Evolutionary conservation across 164 flowering plant species (phyloP).

Genomic region (Stephania japonica): DNA sequence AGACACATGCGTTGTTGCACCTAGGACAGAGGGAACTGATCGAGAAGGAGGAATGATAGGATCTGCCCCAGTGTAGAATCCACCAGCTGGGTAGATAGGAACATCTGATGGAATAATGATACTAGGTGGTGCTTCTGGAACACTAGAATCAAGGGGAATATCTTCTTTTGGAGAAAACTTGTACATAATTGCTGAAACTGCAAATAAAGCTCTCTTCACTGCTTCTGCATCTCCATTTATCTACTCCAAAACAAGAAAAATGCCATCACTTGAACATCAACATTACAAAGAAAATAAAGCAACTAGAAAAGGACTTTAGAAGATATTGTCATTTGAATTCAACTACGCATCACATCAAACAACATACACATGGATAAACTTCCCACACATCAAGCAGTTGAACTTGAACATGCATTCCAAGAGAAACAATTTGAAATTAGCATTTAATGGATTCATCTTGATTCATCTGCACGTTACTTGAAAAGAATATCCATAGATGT

Average conservation of each 20-base stretch:
- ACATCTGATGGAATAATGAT: slow-evolving; percentile 90
- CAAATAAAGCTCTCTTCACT: slow-evolving; percentile 76
- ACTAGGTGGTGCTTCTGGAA: slow-evolving; percentile 64
- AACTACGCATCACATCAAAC: neutral
- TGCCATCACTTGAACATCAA: neutral
- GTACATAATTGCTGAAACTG: slow-evolving; percentile 84
- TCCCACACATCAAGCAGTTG: neutral
- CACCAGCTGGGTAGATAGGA: slow-evolving; percentile 63
- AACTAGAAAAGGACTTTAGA: neutral
- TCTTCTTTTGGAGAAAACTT: slow-evolving; percentile 83
- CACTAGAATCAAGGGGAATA: slow-evolving; percentile 65
- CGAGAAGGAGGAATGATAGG: slow-evolving; percentile 42
- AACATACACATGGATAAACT: neutral
- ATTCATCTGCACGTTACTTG: neutral
- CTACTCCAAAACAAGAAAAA: slow-evolving; percentile 26
- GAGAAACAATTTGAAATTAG: too few species aligned
- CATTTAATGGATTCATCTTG: neutral
- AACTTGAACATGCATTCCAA: neutral
- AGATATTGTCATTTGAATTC: neutral
- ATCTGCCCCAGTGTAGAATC: slow-evolving; percentile 68
- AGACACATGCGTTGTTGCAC: slow-evolving; percentile 39
- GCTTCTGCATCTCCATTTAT: slow-evolving; percentile 73
- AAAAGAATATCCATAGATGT: neutral
- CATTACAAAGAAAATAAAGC: neutral
- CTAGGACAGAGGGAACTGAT: slow-evolving; percentile 54